A percentile compares a stretch with the other conserved stretches of the same genome.
These are phyloP conservation scores for Bruguiera parviflora DNA, from an alignment of 345 rosid genomes.

Conservation along the genomic window DNA sequence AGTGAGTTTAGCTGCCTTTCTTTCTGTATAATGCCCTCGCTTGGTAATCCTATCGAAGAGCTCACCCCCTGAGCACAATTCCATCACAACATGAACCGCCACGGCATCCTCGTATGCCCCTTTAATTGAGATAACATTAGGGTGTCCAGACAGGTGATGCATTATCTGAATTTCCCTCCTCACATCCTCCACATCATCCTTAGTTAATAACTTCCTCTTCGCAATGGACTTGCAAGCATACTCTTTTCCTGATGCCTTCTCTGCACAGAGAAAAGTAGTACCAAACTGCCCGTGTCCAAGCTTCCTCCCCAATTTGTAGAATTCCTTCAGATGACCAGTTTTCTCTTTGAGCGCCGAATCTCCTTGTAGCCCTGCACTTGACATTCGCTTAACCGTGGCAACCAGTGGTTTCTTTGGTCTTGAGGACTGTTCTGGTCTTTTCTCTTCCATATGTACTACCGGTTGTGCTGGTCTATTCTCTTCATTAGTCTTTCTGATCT, in stretches of 20 bases:
- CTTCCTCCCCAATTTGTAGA: constrained; percentile 62
- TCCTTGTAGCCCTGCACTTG: constrained; percentile 54
- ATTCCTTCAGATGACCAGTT: constrained; percentile 67
- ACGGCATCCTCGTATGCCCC: constrained; percentile 84
- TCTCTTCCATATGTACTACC: constrained; percentile 4
- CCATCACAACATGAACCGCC: constrained; percentile 94
- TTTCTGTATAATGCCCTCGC: constrained; percentile 76
- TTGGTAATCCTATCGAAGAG: constrained; percentile 80
- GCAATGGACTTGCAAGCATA: constrained; percentile 89
- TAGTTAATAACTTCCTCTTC: constrained; percentile 60
- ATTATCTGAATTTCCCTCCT: constrained; percentile 91
- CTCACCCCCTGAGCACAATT: constrained; percentile 87
- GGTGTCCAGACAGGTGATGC: constrained; percentile 73
- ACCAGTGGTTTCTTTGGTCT: constrained; percentile 29
- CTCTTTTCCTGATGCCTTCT: constrained; percentile 71
- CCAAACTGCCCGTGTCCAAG: constrained; percentile 91
- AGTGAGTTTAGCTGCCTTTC: constrained; percentile 66
- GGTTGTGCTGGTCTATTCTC: constrained; percentile 14
- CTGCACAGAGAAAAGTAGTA: constrained; percentile 68
- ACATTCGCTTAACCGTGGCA: constrained; percentile 47
- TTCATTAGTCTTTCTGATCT: constrained; percentile 1
- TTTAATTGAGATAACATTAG: constrained; percentile 65
- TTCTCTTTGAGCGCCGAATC: constrained; percentile 56
- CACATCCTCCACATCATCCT: constrained; percentile 78
- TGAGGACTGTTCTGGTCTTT: constrained; percentile 18